These are phyloP conservation scores for Nematodospora anomalae DNA, from an alignment of 1,139 yeast species.

Conservation along the genomic window DNA sequence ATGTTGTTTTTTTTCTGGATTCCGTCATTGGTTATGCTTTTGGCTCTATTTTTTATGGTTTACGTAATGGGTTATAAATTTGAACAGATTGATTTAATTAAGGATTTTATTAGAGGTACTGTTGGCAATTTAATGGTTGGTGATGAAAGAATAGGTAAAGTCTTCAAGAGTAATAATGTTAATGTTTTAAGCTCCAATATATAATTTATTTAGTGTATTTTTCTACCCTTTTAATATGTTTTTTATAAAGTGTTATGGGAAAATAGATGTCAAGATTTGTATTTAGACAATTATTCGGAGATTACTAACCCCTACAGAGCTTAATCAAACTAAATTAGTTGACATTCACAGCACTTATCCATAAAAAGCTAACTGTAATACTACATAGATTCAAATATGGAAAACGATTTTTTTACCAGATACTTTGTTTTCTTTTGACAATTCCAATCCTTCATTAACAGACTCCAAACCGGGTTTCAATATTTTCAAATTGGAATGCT, in stretches of 20 bases:
- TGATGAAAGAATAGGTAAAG: conserved; percentile 63
- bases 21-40: conserved; percentile 57
- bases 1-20: conserved; percentile 90
- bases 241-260: no score
- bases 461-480: conserved; percentile 27
- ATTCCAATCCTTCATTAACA: conserved; percentile 28
- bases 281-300: no score
- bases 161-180: conserved; percentile 32
- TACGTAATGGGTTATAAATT: conserved; percentile 52
- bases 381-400: no score
- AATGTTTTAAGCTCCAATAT: neutral
- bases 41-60: conserved; percentile 52
- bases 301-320: no score
- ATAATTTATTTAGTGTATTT: no score
- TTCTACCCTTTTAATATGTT: no score
- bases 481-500: conserved; percentile 24
- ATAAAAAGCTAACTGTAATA: no score
- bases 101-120: conserved; percentile 50
- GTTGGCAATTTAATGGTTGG: conserved; percentile 68
- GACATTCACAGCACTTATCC: no score
- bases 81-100: conserved; percentile 39
- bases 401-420: conserved; percentile 28
- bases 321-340: neutral
- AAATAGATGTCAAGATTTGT: no score
- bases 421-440: conserved; percentile 26